These are phyloP conservation scores for Areca catechu DNA, from an alignment of 176 grass and related monocot species.

Conservation along the genomic window DNA sequence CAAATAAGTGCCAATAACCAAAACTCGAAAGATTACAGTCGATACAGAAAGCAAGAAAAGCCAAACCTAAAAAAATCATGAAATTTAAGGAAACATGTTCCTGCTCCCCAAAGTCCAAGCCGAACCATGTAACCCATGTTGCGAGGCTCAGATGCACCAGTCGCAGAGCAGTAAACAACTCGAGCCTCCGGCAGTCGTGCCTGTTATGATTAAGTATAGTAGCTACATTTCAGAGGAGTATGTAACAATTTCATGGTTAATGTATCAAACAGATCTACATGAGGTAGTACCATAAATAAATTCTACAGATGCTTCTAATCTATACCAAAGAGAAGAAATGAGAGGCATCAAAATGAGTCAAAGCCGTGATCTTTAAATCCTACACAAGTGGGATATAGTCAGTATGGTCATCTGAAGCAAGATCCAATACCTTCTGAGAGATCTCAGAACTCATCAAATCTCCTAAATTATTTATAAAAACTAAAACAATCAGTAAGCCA, in stretches of 20 bases:
- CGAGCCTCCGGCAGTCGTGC: conserved; percentile 69
- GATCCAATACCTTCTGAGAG: no score
- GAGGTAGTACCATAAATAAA: no score
- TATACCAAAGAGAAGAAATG: no score
- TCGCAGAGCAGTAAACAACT: conserved; percentile 95
- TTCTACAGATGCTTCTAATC: no score
- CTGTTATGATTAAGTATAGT: conserved; percentile 35
- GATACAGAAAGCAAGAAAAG: conserved; percentile 13
- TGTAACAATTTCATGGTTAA: neutral
- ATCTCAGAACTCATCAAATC: no score
- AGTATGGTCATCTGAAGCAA: no score
- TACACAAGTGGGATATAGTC: no score
- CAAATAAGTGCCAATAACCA: conserved; percentile 9
- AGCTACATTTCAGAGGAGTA: conserved; percentile 15
- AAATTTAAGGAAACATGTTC: conserved; percentile 75
- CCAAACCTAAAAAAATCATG: conserved; percentile 66
- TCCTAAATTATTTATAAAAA: no score
- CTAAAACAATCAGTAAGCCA: no score
- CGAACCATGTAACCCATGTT: conserved; percentile 98
- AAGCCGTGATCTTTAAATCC: no score
- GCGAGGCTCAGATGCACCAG: conserved; percentile 93
- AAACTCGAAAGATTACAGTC: neutral
- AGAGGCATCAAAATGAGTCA: no score
- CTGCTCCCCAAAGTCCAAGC: conserved; percentile 87
- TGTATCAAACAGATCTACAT: neutral